Percentiles rank a stretch among this genome's conserved stretches.
Conservation (phyloP, 2,329 filamentous ascomycete genomes). For the Graphiopsis chlorocephala region DNA sequence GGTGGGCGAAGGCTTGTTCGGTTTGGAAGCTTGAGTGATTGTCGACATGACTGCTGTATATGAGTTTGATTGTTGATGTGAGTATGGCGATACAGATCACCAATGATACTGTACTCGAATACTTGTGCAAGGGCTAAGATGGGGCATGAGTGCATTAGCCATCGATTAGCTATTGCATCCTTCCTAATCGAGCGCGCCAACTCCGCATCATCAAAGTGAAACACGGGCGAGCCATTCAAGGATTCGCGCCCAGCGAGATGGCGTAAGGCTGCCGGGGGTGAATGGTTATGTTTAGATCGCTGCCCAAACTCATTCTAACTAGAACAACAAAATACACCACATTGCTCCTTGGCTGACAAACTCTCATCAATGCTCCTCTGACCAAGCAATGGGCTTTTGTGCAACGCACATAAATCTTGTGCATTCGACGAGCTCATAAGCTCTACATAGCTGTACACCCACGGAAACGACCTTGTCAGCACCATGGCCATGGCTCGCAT, state of each 20-base stretch:
- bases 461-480: not conserved
- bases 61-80: not conserved
- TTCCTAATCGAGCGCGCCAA: not conserved
- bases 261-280: not conserved
- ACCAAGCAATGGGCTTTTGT: not conserved
- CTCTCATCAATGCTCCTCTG: not conserved
- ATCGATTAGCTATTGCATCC: not conserved
- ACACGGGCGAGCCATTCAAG: not conserved
- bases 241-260: no score
- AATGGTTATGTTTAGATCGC: not conserved
- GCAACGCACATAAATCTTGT: not conserved
- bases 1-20: conserved; percentile 29
- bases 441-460: not conserved
- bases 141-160: conserved; percentile 1
- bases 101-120: not conserved
- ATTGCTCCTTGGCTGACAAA: not conserved
- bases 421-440: not conserved
- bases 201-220: conserved; percentile 1
- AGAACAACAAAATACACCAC: not conserved
- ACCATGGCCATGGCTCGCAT: conserved; percentile 27
- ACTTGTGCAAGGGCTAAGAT: not conserved
- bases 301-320: not conserved
- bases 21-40: not conserved
- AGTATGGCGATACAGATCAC: not conserved
- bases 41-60: not conserved